Evolutionary conservation across 768 basidiomycete genomes (phyloP), one percentile per base, ranked within the genome.

Genomic region (Termitomyces sp.): DNA sequence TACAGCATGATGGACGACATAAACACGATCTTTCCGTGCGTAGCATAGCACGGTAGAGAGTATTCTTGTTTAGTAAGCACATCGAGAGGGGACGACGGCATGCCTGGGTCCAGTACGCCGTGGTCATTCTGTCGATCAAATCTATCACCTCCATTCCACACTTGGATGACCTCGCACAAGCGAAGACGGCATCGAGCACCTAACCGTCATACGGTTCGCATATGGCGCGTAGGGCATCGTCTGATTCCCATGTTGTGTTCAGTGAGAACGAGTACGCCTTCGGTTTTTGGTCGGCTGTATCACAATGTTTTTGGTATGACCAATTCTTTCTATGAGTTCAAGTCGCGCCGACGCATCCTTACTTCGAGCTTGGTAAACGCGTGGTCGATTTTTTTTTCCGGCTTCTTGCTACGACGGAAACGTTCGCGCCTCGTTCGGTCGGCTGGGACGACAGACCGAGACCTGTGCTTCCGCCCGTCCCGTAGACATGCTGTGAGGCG

Each of bases 341-440:
- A 10, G 28, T 16, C 5, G 26, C 26, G 26, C 3, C 7, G 15
- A 28, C 1, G 31, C 18, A 62, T 75, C 67, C 81, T 34, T 54
- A 89, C 92, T 79, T 94, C 85, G 28, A 95, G 69, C 45, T 79
- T 72, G 33, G 70, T 72, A 24, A 90, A 65, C 0, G 92, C 89
- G 16, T 71, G 73, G 54, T 83, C 78, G 12, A 94, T 72, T 58
- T 81, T 84, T 46, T 74, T 75, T 36, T 15, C 64, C 87, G 77
- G 52, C 87, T 84, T 13, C 92, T 79, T 7, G 92, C 93, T 10
- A 95, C 87, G 58, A 95, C 92, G 7, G 90, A 29, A 3, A 95
- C 86, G 60, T 92, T 79, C 0, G 93, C 92, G 0, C 94, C 94
- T 58, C 76, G 76, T 59, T 75, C 72, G 15, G 82, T 81, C 2